phyloP scores from a whole-genome alignment of 2,329 filamentous ascomycete genomes.

The Cercospora beticola region DNA sequence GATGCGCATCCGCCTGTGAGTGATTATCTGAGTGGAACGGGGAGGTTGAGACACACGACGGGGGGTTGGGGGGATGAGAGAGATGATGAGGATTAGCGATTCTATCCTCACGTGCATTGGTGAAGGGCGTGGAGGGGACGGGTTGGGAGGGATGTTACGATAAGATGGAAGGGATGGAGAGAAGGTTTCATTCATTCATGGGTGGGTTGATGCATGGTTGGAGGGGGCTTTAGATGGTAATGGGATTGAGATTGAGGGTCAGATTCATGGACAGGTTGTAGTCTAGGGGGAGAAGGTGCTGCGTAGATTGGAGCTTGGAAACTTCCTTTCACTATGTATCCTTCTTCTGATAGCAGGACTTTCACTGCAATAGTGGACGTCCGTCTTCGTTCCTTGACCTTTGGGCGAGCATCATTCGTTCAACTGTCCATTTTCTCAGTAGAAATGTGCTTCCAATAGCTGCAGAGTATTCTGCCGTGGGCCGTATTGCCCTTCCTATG shows the following conservation, averaged over 20 bases:
- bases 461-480: too few relatives aligned
- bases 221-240: neutral
- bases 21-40: conserved; percentile 24
- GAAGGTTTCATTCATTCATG: too few relatives aligned
- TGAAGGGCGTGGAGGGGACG: neutral
- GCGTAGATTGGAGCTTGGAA: neutral
- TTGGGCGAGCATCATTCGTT: too few relatives aligned
- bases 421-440: too few relatives aligned
- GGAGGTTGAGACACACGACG: conserved; percentile 6
- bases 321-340: too few relatives aligned
- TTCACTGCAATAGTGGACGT: too few relatives aligned
- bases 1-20: conserved; percentile 42
- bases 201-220: too few relatives aligned
- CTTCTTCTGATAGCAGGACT: too few relatives aligned
- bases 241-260: neutral
- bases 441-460: too few relatives aligned
- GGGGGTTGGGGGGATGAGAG: conserved; percentile 20
- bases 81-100: conserved; percentile 20
- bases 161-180: neutral
- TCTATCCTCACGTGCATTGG: neutral
- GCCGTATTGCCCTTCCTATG: too few relatives aligned
- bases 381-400: too few relatives aligned
- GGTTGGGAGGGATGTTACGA: neutral
- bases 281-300: neutral
- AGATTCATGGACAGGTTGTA: neutral